Evolutionary conservation across 805 yeast species (phyloP), one percentile per base, ranked within the genome.

Genomic region (Scheffersomyces amazonensis): DNA sequence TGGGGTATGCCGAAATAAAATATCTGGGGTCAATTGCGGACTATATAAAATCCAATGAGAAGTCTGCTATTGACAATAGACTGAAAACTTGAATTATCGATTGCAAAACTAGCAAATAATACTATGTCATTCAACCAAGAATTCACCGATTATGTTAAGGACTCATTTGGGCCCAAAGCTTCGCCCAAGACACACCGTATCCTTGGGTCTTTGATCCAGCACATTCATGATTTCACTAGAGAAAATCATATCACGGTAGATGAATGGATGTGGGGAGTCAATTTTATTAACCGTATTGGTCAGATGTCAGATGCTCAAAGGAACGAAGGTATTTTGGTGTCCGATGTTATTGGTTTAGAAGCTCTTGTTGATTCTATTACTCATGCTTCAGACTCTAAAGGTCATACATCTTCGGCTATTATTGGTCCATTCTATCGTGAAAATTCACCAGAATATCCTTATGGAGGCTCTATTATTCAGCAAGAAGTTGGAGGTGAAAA

Each of bases 391-490:
- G 44, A 42, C 23, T 36, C 44, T 13, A 29, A 15, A 12, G 49
- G 39, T 30, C 58, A 53, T 33, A 56, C 62, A 9, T 50, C 54
- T 12, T 58, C 62, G 20, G 58, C 66, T 12, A 56, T 62, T 19
- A 41, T 62, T 31, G 68, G 68, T 16, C 68, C 68, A 4, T 62
- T 62, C 49, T 58, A 62, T 48, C 47, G 63, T 25, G 56, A 52
- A 2, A 53, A 54, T 38, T 56, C 68, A 11, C 58, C 56, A 12
- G 49, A 31, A 16, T 57, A 58, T 39, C 39, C 42, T 16, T 44
- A 49, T 28, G 68, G 68, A 22, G 63, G 45, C 19, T 59, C 65
- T 15, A 57, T 62, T 34, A 52, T 53, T 22, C 49, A 47, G 35
- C 52, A 58, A 23, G 64, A 60, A 4, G 68, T 57, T 31, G 60